Conservation (phyloP, 1,139 yeast genomes). For the Candida tunisiensis region DNA sequence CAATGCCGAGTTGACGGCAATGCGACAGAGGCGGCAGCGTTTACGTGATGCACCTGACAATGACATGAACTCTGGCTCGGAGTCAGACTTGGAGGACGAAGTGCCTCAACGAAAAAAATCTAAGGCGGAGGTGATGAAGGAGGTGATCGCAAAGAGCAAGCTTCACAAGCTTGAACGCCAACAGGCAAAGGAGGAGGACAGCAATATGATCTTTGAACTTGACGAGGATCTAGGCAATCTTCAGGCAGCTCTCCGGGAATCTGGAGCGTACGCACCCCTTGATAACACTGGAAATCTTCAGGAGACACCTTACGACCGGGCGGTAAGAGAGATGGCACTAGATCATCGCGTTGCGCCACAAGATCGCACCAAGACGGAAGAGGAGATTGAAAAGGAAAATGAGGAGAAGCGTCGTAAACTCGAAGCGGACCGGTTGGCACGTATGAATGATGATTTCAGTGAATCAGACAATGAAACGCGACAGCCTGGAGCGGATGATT, state of each 20-base stretch:
- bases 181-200: constrained; percentile 50
- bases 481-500: constrained; percentile 27
- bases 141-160: constrained; percentile 88
- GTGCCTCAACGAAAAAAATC: constrained; percentile 51
- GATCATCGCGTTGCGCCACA: constrained; percentile 91
- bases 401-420: constrained; percentile 49
- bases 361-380: constrained; percentile 87
- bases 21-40: constrained; percentile 3
- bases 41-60: constrained; percentile 14
- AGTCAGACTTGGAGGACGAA: constrained; percentile 20
- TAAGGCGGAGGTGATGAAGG: constrained; percentile 93
- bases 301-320: constrained; percentile 47
- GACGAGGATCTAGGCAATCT: constrained; percentile 69
- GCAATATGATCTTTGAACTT: constrained; percentile 54
- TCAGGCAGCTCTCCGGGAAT: constrained; percentile 37
- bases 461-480: too few relatives aligned
- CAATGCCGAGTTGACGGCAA: not conserved
- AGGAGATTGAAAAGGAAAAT: constrained; percentile 58
- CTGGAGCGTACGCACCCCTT: constrained; percentile 9
- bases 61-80: too few relatives aligned
- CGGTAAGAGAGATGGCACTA: constrained; percentile 62
- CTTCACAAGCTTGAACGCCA: constrained; percentile 82
- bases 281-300: constrained; percentile 15
- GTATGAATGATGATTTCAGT: constrained; percentile 59
- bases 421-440: constrained; percentile 57